Conservation (phyloP, 192 early-diverging fungal genomes). For the Mycoemilia scoparia region DNA sequence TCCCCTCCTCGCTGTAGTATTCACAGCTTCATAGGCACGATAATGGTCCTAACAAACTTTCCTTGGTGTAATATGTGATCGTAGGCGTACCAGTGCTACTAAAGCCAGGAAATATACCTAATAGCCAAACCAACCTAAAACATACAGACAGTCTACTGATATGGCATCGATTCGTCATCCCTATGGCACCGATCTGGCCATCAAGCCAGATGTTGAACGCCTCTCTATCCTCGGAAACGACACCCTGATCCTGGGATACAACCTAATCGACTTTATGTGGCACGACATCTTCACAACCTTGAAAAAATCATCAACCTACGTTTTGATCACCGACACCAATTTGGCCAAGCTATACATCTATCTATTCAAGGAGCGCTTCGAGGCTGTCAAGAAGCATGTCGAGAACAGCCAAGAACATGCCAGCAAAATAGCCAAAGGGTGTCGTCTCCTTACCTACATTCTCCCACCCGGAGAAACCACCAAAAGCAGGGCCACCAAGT, state of each 20-base stretch:
- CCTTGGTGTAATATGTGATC: no score
- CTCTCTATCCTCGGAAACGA: constrained; percentile 80
- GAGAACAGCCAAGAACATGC: constrained; percentile 7
- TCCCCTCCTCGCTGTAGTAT: no score
- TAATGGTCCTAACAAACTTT: no score
- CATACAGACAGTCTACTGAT: no score
- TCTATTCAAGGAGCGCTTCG: constrained; percentile 34
- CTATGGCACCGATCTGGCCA: background rate
- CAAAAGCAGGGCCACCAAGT: constrained; percentile 78
- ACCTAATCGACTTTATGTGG: constrained; percentile 53
- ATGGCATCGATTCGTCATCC: no score
- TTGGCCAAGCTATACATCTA: constrained; percentile 60
- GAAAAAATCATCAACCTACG: constrained; percentile 59
- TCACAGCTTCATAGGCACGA: no score
- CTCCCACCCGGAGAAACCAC: constrained; percentile 75
- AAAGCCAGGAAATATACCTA: no score
- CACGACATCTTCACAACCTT: constrained; percentile 52
- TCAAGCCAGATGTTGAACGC: constrained; percentile 32
- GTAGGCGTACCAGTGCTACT: no score
- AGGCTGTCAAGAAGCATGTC: constrained; percentile 12
- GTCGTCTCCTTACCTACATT: constrained; percentile 54
- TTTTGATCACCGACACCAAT: constrained; percentile 73
- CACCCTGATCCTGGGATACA: constrained; percentile 71
- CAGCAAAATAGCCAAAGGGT: no score
- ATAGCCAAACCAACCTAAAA: no score